Percentiles rank a stretch among this genome's conserved stretches.
Conservation (phyloP, 208 protist genomes). For the Trypanosoma rangeli region DNA sequence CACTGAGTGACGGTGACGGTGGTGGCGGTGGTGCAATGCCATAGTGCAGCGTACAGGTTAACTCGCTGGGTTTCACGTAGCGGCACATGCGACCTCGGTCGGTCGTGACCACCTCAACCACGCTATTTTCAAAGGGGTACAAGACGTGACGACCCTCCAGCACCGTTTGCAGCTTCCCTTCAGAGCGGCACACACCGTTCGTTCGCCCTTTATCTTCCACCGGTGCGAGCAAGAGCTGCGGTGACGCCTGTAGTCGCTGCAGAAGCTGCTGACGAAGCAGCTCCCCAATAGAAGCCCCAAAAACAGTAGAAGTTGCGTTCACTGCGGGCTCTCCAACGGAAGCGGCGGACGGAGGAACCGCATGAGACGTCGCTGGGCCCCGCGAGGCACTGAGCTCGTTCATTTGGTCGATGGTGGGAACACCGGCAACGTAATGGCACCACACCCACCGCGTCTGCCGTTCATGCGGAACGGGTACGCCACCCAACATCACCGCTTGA, state of each 20-base stretch:
- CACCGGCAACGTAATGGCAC: slow-evolving; percentile 36
- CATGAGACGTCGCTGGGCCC: not conserved
- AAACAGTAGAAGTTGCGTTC: not conserved
- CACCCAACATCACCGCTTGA: slow-evolving; percentile 36
- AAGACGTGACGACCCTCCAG: slow-evolving; percentile 46
- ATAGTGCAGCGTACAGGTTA: slow-evolving; percentile 69
- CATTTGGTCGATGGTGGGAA: slow-evolving; percentile 38
- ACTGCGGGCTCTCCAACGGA: not conserved
- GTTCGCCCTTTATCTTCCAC: not conserved
- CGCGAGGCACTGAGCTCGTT: slow-evolving; percentile 19
- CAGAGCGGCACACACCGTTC: slow-evolving; percentile 4
- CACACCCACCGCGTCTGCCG: slow-evolving; percentile 32
- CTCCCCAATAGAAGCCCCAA: slow-evolving; percentile 15
- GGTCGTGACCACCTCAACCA: slow-evolving; percentile 75
- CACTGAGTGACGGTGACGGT: not conserved
- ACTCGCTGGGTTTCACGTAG: slow-evolving; percentile 65
- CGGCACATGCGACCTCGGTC: slow-evolving; percentile 54
- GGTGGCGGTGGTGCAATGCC: slow-evolving; percentile 25
- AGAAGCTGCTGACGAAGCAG: slow-evolving; percentile 19
- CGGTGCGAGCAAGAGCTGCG: slow-evolving; percentile 15
- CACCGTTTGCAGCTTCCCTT: slow-evolving; percentile 22
- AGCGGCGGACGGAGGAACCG: not conserved
- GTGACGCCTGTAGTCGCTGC: slow-evolving; percentile 2
- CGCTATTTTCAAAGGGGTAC: slow-evolving; percentile 52
- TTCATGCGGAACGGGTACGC: slow-evolving; percentile 29